Percentiles rank a stretch among this genome's conserved stretches.
phyloP scores from a whole-genome alignment of 176 grass and related monocot species.

The sorghum (Sorghum bicolor) region Sorghum_bicolor_NCBIv3 NC_012872.2:59261501-59262000 shows the following conservation, averaged over 20 bases:
- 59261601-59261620: no score
- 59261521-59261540: no score
- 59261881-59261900: neutral
- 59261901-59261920: neutral
- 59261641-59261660: no score
- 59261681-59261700: neutral
- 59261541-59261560: neutral
- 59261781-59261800: neutral
- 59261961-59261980: slow-evolving; percentile 13
- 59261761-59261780: neutral
- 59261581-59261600: neutral
- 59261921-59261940: slow-evolving; percentile 24
- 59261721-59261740: slow-evolving; percentile 34
- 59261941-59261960: slow-evolving; percentile 2
- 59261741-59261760: slow-evolving; percentile 20
- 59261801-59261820: neutral
- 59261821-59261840: neutral
- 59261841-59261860: neutral
- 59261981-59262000: slow-evolving; percentile 18
- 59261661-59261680: neutral
- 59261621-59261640: no score
- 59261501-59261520: neutral
- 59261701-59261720: neutral
- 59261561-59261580: neutral
- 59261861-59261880: neutral